These are phyloP conservation scores for Aspergillus egyptiacus DNA, from an alignment of 495 filamentous ascomycete species.

Conservation along the genomic window DNA sequence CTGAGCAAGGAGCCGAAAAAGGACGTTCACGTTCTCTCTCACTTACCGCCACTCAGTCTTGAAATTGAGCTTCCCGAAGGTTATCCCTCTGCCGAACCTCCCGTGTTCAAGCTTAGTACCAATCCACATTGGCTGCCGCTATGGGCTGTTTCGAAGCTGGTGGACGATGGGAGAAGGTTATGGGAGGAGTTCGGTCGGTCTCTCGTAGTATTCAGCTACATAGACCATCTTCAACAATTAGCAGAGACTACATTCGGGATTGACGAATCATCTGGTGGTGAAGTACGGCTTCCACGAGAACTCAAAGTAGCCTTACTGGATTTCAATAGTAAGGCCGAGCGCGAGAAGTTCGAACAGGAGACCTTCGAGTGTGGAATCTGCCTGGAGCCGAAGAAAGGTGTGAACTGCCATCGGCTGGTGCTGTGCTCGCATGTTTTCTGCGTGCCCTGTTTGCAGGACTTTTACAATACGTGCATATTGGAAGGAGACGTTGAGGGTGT, in stretches of 20 bases:
- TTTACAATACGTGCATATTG: conserved; percentile 78
- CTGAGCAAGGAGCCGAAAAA: conserved; percentile 14
- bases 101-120: conserved; percentile 59
- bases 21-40: conserved; percentile 59
- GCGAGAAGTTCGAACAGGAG: conserved; percentile 68
- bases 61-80: conserved; percentile 62
- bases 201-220: conserved; percentile 76
- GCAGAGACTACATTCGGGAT: conserved; percentile 74
- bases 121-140: conserved; percentile 65
- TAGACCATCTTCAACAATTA: conserved; percentile 78
- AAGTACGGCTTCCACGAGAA: conserved; percentile 38
- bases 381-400: conserved; percentile 87
- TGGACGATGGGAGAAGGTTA: conserved; percentile 53
- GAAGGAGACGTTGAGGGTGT: conserved; percentile 77
- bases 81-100: conserved; percentile 67
- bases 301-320: conserved; percentile 71
- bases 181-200: conserved; percentile 82
- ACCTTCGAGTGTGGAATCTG: conserved; percentile 91
- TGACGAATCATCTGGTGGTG: conserved; percentile 43
- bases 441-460: conserved; percentile 73
- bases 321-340: conserved; percentile 67
- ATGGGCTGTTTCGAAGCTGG: conserved; percentile 49
- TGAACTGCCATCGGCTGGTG: conserved; percentile 67
- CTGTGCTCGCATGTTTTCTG: conserved; percentile 92
- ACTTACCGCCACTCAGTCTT: conserved; percentile 72